Evolutionary conservation across 73 alveolate genomes (phyloP), one percentile per base, ranked within the genome.

Genomic region (Paramecium tetraurelia): DNA sequence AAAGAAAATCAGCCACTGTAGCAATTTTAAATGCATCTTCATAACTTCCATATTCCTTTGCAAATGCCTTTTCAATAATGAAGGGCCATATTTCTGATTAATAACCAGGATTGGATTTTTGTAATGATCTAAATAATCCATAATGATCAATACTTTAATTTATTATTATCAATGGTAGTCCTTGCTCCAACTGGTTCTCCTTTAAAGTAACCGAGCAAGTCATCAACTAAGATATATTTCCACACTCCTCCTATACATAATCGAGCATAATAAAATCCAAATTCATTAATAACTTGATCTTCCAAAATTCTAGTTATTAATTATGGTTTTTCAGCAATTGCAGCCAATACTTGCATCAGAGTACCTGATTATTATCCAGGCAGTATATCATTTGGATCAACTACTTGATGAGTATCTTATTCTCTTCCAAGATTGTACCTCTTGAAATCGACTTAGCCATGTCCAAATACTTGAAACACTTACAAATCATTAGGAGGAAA

Each of bases 11-110:
- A n/a, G 63, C 29, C 2, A 75, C 50, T 1, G 44, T 38, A 75
- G 58, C 16, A 21, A 0, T 41, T 12, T 38, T 38, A 20, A 20
- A 29, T 21, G 59, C 59, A 38, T 75, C 87, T 11, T 75, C 24
- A 36, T 75, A 75, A 75, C 87, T 75, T 35, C 87, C 87, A 41
- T 75, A 75, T 75, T 35, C 87, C 10, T 75, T 75, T 6, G 87
- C 87, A 38, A 75, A 75, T 75, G 68, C 87, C 22, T 75, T 75
- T 10, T 75, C 87, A 10, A 75, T 41, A 29, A 75, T 21, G 10
- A 75, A 75, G 35, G 87, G 87, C 87, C 87, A 75, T 33, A 75
- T 2, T 75, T 75, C 87, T 29, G 87, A 75, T 41, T 29, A n/a
- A 75, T 75, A 75, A 35, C 87, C 87, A 14, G 69, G 69, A 38